These are phyloP conservation scores for Sarocladium kiliense DNA, from an alignment of 2,329 filamentous ascomycete genomes.

Conservation along the genomic window DNA sequence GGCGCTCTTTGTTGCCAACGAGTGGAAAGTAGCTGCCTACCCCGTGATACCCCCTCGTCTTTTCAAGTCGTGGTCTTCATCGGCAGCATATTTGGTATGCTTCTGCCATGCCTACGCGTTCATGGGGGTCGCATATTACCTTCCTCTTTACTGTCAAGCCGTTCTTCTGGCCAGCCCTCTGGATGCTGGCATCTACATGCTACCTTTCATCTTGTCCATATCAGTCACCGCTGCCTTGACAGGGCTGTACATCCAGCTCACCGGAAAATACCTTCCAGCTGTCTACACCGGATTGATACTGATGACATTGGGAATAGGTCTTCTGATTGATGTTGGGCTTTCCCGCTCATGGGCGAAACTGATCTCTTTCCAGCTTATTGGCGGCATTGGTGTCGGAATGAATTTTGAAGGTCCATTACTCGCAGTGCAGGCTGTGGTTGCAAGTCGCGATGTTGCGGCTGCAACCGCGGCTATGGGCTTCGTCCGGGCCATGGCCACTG, in stretches of 20 bases:
- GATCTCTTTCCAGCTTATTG: constrained; percentile 52
- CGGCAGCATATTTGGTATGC: constrained; percentile 46
- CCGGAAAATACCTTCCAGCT: constrained; percentile 52
- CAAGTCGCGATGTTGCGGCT: constrained; percentile 54
- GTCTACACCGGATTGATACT: constrained; percentile 49
- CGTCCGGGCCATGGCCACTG: constrained; percentile 50
- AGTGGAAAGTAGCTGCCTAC: constrained; percentile 57
- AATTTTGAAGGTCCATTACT: constrained; percentile 60
- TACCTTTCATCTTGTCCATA: constrained; percentile 53
- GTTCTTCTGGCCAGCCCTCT: constrained; percentile 57
- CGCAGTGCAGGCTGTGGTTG: constrained; percentile 58
- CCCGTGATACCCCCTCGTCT: constrained; percentile 65
- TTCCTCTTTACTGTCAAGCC: constrained; percentile 70
- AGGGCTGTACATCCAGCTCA: constrained; percentile 42
- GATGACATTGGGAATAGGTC: constrained; percentile 54
- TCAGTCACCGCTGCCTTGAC: constrained; percentile 36
- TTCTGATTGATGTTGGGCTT: constrained; percentile 50
- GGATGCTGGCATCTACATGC: constrained; percentile 54
- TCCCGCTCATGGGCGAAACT: constrained; percentile 41
- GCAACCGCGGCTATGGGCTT: constrained; percentile 60
- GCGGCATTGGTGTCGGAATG: constrained; percentile 55
- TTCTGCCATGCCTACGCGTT: constrained; percentile 51
- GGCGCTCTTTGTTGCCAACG: constrained; percentile 51
- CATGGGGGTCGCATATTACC: constrained; percentile 62
- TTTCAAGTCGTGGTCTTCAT: constrained; percentile 50